Evolutionary conservation across 192 early-diverging fungal genomes (phyloP), one percentile per base, ranked within the genome.

Genomic region (Phlyctochytrium arcticum): DNA sequence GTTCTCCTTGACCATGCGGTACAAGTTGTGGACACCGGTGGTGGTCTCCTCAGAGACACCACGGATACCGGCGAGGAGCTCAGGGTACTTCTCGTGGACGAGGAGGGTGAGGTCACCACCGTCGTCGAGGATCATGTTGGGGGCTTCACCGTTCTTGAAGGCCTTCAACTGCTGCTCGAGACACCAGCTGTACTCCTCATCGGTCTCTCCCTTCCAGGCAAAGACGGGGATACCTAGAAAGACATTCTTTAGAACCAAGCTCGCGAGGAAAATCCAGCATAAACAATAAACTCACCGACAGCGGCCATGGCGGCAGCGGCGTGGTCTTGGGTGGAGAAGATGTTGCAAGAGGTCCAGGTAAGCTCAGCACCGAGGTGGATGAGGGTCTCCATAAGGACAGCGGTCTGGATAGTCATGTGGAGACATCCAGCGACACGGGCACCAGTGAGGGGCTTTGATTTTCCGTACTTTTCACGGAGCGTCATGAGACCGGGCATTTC

Each of bases 381-480:
- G 60, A 98, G 85, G 59, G 96, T 96, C 87, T 96, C 93, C 82
- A 96, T 98, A 63, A 98, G 87, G 62, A 96, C 93, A 58, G 93
- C 96, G 48, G 93, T 96, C 87, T 98, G 94, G 80, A 98, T 92
- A 77, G 94, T 98, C 96, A 98, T 98, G 87, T 98, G 94, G 71
- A 98, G 85, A 79, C 94, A 98, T 36, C 96, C 96, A 61, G 91
- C 91, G 69, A 98, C 92, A 70, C 96, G 91, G 60, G 96, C 91
- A 78, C 94, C 96, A 76, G 87, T 85, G 69, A 98, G 88, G 60
- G 93, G 88, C 81, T 96, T 87, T 50, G 74, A 51, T 53, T 90
- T 83, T 44, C 91, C 92, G 83, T 96, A 98, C 87, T 94, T 94
- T 66, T 80, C 68, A 78, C 94, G 91, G 62, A 96, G 84, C 70